Evolutionary conservation across 768 basidiomycete species (phyloP).

Genomic region (Clathrus columnatus): DNA sequence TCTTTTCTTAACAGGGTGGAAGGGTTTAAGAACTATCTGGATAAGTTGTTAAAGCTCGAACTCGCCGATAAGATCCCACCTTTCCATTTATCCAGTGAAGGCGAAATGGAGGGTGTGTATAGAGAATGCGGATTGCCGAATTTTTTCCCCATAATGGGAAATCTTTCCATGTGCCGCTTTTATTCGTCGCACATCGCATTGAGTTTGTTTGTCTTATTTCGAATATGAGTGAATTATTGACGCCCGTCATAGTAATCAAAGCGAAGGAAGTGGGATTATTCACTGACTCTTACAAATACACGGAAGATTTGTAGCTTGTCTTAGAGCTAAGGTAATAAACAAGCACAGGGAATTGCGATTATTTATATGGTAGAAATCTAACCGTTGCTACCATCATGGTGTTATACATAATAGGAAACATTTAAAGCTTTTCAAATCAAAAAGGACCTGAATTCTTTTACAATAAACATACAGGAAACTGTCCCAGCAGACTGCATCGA

Average conservation of each 20-base stretch:
- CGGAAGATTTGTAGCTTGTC: not conserved
- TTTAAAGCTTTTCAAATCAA: no score
- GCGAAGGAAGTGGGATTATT: slow-evolving; percentile 46
- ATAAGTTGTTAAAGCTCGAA: slow-evolving; percentile 38
- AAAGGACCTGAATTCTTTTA: no score
- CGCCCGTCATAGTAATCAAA: slow-evolving; percentile 47
- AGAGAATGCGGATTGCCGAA: slow-evolving; percentile 44
- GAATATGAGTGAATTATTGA: not conserved
- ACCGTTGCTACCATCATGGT: no score
- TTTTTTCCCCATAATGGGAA: slow-evolving; percentile 53
- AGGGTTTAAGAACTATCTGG: slow-evolving; percentile 32
- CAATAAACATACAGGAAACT: no score
- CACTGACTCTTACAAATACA: not conserved
- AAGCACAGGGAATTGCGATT: no score
- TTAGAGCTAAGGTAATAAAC: no score
- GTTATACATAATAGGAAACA: no score
- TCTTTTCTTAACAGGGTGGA: slow-evolving; percentile 29
- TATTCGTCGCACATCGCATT: slow-evolving; percentile 58
- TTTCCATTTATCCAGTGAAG: slow-evolving; percentile 55
- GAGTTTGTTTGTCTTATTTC: slow-evolving; percentile 33
- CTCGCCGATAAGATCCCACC: slow-evolving; percentile 36
- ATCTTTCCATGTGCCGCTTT: slow-evolving; percentile 53
- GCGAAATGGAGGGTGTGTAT: slow-evolving; percentile 48
- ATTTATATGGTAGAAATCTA: no score
- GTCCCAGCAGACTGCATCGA: no score